Evolutionary conservation across 1,284 basidiomycete species (phyloP), one percentile per base, ranked within the genome.

Genomic region (Chiua sp.): DNA sequence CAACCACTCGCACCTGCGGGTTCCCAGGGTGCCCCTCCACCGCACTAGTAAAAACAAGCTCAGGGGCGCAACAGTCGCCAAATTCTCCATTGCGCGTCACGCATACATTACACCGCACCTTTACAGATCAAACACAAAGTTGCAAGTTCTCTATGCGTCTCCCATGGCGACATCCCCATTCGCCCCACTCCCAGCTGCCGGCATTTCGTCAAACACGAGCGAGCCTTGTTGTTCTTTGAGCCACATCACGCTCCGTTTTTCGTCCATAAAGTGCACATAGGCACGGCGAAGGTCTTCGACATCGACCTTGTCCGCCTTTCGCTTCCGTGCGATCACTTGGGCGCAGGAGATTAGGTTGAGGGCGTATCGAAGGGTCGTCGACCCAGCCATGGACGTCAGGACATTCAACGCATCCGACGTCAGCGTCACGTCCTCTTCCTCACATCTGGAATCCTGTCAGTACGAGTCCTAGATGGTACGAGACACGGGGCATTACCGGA

Each of bases 341-440:
- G 91, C 93, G 42, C 93, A 95, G 3, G 95, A 94, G 65, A 98
- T 98, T 51, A 98, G 79, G 78, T 98, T 96, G 59, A 98, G 85
- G 0, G 93, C 90, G 69, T 98, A 98, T 56, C 96, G 88, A 47
- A 96, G 80, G 1, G 93, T 94, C 4, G 96, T 96, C 68, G 94
- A 87, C 61, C 81, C 78, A 0, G 94, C 93, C 87, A 98, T 96
- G 6, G 87, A 85, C 2, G 93, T 92, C 32, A 98, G 81, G 22
- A 96, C 90, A 44, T 84, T 82, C 35, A 90, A 76, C 1, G 96
- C 95, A 39, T 91, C 90, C 2, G 84, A 71, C 4, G 88, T 83
- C 28, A 98, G 82, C n/a, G 86, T 87, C 13, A 98, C 96, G 68
- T 99, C 97, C 77, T 99, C 97, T 76, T 99, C 97, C 76, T 96